Percentiles rank a stretch among this genome's conserved stretches.
Evolutionary conservation across 2,329 filamentous ascomycete genomes (phyloP).

Genomic region (Trichophyton simii): DNA sequence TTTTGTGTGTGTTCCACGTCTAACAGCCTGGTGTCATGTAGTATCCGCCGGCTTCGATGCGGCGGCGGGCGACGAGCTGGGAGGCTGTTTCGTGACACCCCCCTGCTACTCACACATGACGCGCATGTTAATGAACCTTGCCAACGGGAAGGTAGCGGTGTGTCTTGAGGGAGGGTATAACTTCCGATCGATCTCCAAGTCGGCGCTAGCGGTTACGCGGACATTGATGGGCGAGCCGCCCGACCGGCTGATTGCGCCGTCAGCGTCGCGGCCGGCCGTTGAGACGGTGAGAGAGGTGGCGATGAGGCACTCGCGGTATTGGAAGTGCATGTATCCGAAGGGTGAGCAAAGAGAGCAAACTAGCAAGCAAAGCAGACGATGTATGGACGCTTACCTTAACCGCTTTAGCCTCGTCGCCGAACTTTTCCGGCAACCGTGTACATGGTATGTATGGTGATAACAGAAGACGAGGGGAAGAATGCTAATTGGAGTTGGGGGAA

Average conservation of each 20-base stretch:
- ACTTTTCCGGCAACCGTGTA: slow-evolving; percentile 42
- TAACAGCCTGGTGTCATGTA: slow-evolving; percentile 13
- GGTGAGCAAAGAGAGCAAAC: slow-evolving; percentile 16
- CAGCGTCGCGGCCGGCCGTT: slow-evolving; percentile 41
- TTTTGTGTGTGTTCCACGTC: neutral
- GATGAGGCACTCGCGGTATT: slow-evolving; percentile 53
- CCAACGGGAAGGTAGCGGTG: slow-evolving; percentile 76
- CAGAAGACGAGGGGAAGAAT: neutral
- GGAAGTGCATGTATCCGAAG: slow-evolving; percentile 75
- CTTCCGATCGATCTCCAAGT: slow-evolving; percentile 79
- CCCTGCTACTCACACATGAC: slow-evolving; percentile 96
- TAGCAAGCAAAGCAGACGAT: too few relatives aligned
- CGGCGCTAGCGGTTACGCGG: slow-evolving; percentile 77
- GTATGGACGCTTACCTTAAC: slow-evolving; percentile 12
- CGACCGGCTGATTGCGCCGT: slow-evolving; percentile 40
- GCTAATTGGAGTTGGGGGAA: neutral
- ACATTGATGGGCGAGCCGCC: slow-evolving; percentile 95
- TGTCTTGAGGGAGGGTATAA: slow-evolving; percentile 96
- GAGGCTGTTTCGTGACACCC: slow-evolving; percentile 84
- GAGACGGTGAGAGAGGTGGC: slow-evolving; percentile 46
- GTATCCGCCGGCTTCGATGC: slow-evolving; percentile 95
- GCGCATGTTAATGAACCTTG: slow-evolving; percentile 94
- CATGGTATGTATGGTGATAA: slow-evolving; percentile 36
- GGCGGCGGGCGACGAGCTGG: slow-evolving; percentile 81
- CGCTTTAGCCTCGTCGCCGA: slow-evolving; percentile 16